phyloP scores from a whole-genome alignment of 2,329 filamentous ascomycete genomes.

The Pyricularia grisea region DNA sequence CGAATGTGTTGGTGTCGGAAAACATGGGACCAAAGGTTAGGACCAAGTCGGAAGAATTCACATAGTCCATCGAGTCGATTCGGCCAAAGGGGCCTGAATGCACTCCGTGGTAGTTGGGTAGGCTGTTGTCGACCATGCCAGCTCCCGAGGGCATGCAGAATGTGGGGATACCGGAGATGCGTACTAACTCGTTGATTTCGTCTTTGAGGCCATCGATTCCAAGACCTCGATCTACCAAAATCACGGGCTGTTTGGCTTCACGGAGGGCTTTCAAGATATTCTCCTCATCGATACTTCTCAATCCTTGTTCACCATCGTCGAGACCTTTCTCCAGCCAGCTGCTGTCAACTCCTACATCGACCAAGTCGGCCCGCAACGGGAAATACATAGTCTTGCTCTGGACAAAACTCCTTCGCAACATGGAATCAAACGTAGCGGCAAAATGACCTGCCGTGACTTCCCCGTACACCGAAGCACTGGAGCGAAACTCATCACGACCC shows the following conservation, averaged over 20 bases:
- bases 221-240: slow-evolving; percentile 43
- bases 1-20: slow-evolving; percentile 35
- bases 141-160: slow-evolving; percentile 38
- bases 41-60: slow-evolving; percentile 32
- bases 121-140: slow-evolving; percentile 36
- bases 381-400: slow-evolving; percentile 48
- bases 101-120: slow-evolving; percentile 37
- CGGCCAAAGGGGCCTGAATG: slow-evolving; percentile 33
- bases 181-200: slow-evolving; percentile 30
- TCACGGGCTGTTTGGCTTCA: slow-evolving; percentile 33
- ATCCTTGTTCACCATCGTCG: slow-evolving; percentile 8
- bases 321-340: slow-evolving; percentile 18
- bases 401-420: slow-evolving; percentile 18
- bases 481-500: neutral
- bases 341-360: slow-evolving; percentile 22
- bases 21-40: slow-evolving; percentile 35
- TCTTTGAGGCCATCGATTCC: slow-evolving; percentile 28
- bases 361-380: slow-evolving; percentile 44
- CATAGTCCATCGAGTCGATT: slow-evolving; percentile 21
- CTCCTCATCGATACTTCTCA: slow-evolving; percentile 20
- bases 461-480: neutral
- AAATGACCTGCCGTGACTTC: slow-evolving; percentile 13
- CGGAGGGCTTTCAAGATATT: slow-evolving; percentile 27
- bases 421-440: neutral
- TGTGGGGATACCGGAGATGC: slow-evolving; percentile 34